A percentile compares a stretch with the other conserved stretches of the same genome.
These are phyloP conservation scores for Cerioporus squamosus DNA, from an alignment of 1,284 basidiomycete genomes.

Conservation along the genomic window DNA sequence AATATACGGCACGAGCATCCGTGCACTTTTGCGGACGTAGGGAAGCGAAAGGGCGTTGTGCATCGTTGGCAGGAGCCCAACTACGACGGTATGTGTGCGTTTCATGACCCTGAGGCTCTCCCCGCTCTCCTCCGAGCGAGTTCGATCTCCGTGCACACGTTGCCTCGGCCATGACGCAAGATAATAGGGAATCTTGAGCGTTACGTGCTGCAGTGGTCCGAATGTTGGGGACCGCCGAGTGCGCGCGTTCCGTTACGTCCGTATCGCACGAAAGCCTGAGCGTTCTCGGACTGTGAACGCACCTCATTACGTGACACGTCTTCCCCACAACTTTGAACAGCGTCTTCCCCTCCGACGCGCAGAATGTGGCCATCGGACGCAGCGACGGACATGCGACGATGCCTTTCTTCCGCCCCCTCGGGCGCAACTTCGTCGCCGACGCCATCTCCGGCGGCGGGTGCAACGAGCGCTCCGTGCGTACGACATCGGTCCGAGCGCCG, in stretches of 20 bases:
- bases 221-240: background rate
- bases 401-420: conserved; percentile 1
- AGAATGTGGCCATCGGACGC: conserved; percentile 1
- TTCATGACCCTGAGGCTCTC: background rate
- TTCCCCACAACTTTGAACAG: conserved; percentile 11
- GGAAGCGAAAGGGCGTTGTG: background rate
- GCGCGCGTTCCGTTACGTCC: conserved; percentile 14
- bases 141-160: conserved; percentile 5
- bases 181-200: background rate
- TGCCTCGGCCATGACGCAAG: background rate
- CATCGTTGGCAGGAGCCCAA: background rate
- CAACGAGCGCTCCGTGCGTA: conserved; percentile 2
- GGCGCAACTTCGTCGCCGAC: background rate
- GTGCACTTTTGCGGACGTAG: background rate
- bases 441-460: background rate
- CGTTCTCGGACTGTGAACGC: background rate
- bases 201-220: background rate
- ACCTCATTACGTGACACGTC: conserved; percentile 4
- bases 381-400: conserved; percentile 10
- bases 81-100: background rate
- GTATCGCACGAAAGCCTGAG: conserved; percentile 7
- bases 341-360: background rate
- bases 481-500: conserved; percentile 16
- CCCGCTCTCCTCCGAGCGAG: background rate
- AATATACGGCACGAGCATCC: conserved; percentile 1